Percentiles rank a stretch among this genome's conserved stretches.
Evolutionary conservation across 345 rosid genomes (phyloP).

Genomic region (Jatropha curcas): DNA sequence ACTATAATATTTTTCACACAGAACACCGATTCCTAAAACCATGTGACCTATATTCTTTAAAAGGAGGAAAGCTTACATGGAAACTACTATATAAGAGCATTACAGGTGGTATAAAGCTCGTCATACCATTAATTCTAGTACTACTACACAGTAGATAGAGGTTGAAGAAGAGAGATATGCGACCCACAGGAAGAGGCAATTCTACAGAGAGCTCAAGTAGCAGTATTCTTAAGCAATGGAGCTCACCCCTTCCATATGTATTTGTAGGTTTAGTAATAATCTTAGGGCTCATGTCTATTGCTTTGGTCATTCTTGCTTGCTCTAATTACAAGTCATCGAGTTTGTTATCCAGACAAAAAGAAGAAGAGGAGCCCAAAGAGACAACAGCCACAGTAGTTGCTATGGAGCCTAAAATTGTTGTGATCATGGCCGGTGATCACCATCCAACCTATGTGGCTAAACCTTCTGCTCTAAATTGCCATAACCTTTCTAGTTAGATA

Average conservation of each 20-base stretch:
- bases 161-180: not conserved
- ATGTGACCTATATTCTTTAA: no score
- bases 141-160: not conserved
- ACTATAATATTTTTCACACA: not conserved
- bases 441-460: slow-evolving; percentile 37
- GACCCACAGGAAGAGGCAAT: not conserved
- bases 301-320: slow-evolving; percentile 34
- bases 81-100: not conserved
- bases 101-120: no score
- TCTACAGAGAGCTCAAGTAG: not conserved
- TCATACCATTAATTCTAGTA: no score
- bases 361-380: slow-evolving; percentile 15
- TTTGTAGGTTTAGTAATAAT: slow-evolving; percentile 34
- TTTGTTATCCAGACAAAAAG: not conserved
- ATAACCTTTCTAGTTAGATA: no score
- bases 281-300: slow-evolving; percentile 20
- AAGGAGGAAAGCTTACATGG: not conserved
- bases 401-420: slow-evolving; percentile 31
- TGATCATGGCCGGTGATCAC: slow-evolving; percentile 48
- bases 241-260: slow-evolving; percentile 36
- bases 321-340: not conserved
- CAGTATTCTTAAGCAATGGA: slow-evolving; percentile 14
- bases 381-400: not conserved
- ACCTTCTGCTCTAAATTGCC: slow-evolving; percentile 27
- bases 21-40: no score